phyloP scores from a whole-genome alignment of 169 alveolate species.

The Theileria annulata region DNA sequence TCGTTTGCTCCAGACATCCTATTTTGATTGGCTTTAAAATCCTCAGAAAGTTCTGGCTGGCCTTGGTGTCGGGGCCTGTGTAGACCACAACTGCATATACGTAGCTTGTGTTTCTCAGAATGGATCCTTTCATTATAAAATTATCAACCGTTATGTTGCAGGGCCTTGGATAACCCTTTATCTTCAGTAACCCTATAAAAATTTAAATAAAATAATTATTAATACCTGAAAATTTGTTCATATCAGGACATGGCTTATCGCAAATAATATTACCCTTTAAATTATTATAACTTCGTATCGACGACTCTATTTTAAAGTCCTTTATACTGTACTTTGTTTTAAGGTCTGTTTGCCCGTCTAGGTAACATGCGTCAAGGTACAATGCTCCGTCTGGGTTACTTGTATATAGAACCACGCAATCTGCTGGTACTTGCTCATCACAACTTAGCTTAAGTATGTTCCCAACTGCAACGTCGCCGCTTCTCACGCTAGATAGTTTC shows the following conservation, averaged over 20 bases:
- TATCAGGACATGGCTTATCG: constrained; percentile 75
- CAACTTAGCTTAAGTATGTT: constrained; percentile 71
- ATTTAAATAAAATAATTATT: not conserved
- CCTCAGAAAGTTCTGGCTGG: constrained; percentile 67
- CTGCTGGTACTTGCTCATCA: constrained; percentile 80
- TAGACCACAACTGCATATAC: constrained; percentile 75
- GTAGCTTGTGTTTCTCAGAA: constrained; percentile 71
- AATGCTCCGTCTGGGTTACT: constrained; percentile 76
- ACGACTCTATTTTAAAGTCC: constrained; percentile 71
- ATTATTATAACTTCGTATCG: constrained; percentile 69
- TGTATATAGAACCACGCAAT: constrained; percentile 66
- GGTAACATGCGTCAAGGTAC: constrained; percentile 68
- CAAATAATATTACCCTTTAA: constrained; percentile 74
- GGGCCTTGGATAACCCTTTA: constrained; percentile 80
- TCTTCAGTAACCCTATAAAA: constrained; percentile 32
- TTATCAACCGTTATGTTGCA: constrained; percentile 66
- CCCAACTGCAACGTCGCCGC: constrained; percentile 75
- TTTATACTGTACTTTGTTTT: constrained; percentile 73
- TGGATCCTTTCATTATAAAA: constrained; percentile 76
- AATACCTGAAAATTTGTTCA: constrained; percentile 74
- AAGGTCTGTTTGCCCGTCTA: constrained; percentile 73
- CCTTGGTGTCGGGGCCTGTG: constrained; percentile 79
- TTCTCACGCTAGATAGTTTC: constrained; percentile 62
- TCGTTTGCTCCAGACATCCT: constrained; percentile 68
- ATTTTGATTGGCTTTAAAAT: constrained; percentile 52